Base-by-base conservation (phyloP, 495 filamentous ascomycete species). In the Annulohypoxylon moriforme region DNA sequence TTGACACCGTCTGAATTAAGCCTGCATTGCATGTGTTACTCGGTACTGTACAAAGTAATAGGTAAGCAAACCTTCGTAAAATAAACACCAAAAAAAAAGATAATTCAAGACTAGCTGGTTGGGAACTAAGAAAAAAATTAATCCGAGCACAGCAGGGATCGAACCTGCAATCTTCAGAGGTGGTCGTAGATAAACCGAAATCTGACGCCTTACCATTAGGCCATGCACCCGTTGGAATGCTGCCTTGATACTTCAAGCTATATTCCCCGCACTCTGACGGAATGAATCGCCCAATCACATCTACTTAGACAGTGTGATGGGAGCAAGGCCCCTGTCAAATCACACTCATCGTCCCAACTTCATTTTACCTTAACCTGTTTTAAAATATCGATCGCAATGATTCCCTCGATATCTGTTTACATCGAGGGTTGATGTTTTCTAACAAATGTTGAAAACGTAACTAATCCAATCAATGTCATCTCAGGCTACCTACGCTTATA, bases 171-270 rank as follows among this genome's bases (percentile, higher is more conserved):
- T 72, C 64, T 72, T 72, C 44, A 72, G 69, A 72, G 69, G 16
- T 56, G n/a, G 27, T 40, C 47, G 20, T 33, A 42, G 34, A 0
- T 46, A 13, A 40, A 65, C 70, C 70, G 70, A 73, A 73, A 73
- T 73, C 70, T 73, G 47, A 73, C 65, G 70, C 70, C 70, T 73
- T 73, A 73, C 70, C 70, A 73, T 73, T 73, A 73, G 70, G 70
- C 70, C 70, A 73, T 69, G 70, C 70, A 60, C 70, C 70, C 70
- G 9, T 31, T 56, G 29, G 6, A 9, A 18, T 13, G 3, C 1
- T 3, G 14, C 13, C 1, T 0, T 13, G 0, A 7, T 50, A n/a
- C 5, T 2, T 3, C 14, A 52, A 5, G 0, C n/a, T 52, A 52
- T 52, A 52, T 29, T 29, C 22, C 13, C 24, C 11, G 24, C 42